Evolutionary conservation across 1,139 yeast genomes (phyloP), one percentile per base, ranked within the genome.

Genomic region (Taphrina confusa): DNA sequence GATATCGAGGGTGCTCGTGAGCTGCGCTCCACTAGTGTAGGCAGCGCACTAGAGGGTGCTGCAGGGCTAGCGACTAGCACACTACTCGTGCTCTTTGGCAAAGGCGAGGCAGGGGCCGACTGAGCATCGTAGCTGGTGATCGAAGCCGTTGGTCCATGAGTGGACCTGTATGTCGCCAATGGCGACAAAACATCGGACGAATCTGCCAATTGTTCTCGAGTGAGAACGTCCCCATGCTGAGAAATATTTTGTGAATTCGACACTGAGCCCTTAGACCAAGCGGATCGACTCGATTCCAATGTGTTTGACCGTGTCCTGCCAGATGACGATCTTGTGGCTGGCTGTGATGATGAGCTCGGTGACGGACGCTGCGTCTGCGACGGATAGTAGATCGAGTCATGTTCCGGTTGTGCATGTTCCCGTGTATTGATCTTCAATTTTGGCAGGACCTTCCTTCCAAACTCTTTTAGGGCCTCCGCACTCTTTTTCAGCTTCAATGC

Each of bases 291-390:
- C n/a, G 58, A 54, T 8, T 54, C 58, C 20, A 54, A 37, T 9
- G 58, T 54, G 18, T 54, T 54, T n/a, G 58, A 54, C 8, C 58
- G 27, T 5, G 58, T 54, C 23, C 58, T 44, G 12, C 58, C 51
- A 11, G 49, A 34, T 2, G 51, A 54, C 6, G 51, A 27, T 14
- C 27, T 31, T 18, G 50, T 33, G 16, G 31, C 34, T 23, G 47
- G 47, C 16, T 42, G 47, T 42, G 58, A 31, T 11, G 58, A 42
- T 23, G 58, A n/a, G 31, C 51, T 44, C 6, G 49, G 49, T 4
- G 34, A 36, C 5, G 58, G 16, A 12, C 31, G 27, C 11, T 47
- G 52, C 8, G 30, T 20, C 2, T 4, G 16, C 42, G 2, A 33
- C 5, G 52, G 11, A 18, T 14, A 12, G 37, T 30, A 45, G 4